Evolutionary conservation across 805 yeast species (phyloP).

Genomic region (Hanseniaspora jakobsenii): DNA sequence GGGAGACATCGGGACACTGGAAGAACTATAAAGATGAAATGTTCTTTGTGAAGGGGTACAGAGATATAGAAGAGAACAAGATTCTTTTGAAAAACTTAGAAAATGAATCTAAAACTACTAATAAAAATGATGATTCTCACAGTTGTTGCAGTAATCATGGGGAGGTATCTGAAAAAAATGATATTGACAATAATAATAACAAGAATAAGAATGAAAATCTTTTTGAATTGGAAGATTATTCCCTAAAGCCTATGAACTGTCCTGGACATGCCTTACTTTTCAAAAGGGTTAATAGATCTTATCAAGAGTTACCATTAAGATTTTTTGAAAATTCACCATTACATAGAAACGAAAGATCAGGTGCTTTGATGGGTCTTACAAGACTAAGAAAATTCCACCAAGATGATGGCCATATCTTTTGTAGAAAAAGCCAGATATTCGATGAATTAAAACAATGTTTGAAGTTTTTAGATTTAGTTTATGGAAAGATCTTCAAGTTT

Average conservation of each 20-base stretch:
- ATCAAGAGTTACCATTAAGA: constrained; percentile 76
- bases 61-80: too few relatives aligned
- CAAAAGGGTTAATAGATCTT: constrained; percentile 61
- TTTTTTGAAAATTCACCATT: constrained; percentile 80
- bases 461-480: constrained; percentile 61
- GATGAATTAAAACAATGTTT: constrained; percentile 62
- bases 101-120: too few relatives aligned
- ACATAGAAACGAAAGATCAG: constrained; percentile 90
- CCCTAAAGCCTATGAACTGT: constrained; percentile 90
- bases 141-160: too few relatives aligned
- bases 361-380: constrained; percentile 84
- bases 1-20: constrained; percentile 96
- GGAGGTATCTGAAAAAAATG: too few relatives aligned
- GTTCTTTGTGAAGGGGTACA: constrained; percentile 67
- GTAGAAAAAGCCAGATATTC: constrained; percentile 64
- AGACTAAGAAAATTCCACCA: constrained; percentile 92
- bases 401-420: constrained; percentile 95
- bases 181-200: not conserved
- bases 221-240: constrained; percentile 59
- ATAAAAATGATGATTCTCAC: too few relatives aligned
- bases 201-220: too few relatives aligned
- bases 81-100: too few relatives aligned
- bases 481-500: constrained; percentile 42
- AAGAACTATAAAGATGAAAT: constrained; percentile 85
- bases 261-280: constrained; percentile 89